Evolutionary conservation across 768 basidiomycete genomes (phyloP), one percentile per base, ranked within the genome.

Genomic region (Boletus coccyginus): DNA sequence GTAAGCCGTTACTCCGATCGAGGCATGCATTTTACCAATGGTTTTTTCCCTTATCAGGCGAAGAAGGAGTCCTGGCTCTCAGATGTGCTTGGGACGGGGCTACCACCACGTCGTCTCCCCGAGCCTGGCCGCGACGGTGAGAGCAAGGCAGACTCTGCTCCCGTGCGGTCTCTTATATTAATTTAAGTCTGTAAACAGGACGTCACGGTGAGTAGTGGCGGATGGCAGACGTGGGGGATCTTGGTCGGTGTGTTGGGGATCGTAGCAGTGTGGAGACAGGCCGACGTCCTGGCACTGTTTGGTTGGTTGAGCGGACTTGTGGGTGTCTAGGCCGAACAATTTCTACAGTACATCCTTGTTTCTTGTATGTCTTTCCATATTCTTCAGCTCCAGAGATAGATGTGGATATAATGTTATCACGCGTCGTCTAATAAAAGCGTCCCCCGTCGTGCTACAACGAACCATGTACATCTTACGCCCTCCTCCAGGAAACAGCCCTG

Each of bases 61-160:
- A 66, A 63, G 59, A 73, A 73, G 35, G 59, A 68, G 46, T 13
- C 49, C 16, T 66, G 52, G 47, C 56, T 73, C 6, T 58, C 13
- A n/a, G 55, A n/a, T 2, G 29, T 46, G 7, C 46, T 68, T 3
- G 61, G 63, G 0, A 41, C 12, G 27, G 61, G 53, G 12, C 48
- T 71, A 2, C 70, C 70, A 0, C 62, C 67, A 0, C 70, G 71
- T 19, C 62, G 53, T 24, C 44, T 46, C 24, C 53, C 61, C 1
- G 3, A 36, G 7, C 56, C 60, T 7, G 52, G 44, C 7, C 32
- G 50, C 19, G 66, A 57, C 27, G 59, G 60, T 32, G 52, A 62
- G 35, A 40, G 11, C 50, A 50, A 62, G 55, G 64, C 64, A 42
- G 16, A 38, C 50, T 40, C 43, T 7, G 5, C 16, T 45, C 29